These are phyloP conservation scores for Ammopiptanthus mongolicus DNA, from an alignment of 306 rosid genomes.

Conservation along the genomic window DNA sequence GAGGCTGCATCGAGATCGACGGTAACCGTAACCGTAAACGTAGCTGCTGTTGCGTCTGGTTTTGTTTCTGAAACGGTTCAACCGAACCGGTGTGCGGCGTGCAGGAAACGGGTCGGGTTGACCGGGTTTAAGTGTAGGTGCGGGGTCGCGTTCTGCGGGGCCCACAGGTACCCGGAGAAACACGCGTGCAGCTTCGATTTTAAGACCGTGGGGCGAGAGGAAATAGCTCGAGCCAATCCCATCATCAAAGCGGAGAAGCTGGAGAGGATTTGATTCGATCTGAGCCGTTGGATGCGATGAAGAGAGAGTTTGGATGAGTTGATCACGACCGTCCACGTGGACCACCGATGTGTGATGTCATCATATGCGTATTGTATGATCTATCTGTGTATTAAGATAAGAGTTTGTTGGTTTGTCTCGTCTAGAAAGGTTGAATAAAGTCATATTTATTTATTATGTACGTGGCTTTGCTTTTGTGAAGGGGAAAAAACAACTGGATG, in stretches of 20 bases:
- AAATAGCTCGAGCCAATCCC: constrained; percentile 75
- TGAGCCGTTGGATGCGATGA: background rate
- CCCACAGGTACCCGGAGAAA: constrained; percentile 80
- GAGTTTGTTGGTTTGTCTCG: background rate
- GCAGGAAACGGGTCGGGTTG: constrained; percentile 71
- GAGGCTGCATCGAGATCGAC: background rate
- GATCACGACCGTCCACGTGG: constrained; percentile 14
- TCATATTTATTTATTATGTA: background rate
- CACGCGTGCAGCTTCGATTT: constrained; percentile 80
- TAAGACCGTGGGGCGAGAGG: constrained; percentile 63
- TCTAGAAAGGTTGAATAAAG: constrained; percentile 21
- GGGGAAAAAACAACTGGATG: background rate
- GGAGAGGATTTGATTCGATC: constrained; percentile 52
- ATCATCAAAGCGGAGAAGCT: constrained; percentile 67
- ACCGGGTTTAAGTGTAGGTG: constrained; percentile 82
- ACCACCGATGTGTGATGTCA: background rate
- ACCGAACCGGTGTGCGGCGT: constrained; percentile 58
- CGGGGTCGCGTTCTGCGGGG: constrained; percentile 70
- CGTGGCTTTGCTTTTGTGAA: background rate
- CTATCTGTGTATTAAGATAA: background rate
- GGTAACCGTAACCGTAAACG: background rate
- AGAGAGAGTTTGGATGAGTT: background rate
- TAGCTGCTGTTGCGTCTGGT: background rate
- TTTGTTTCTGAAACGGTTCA: background rate
- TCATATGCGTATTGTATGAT: background rate